These are phyloP conservation scores for Barnettozyma sucrosica DNA, from an alignment of 805 yeast genomes.

Conservation along the genomic window DNA sequence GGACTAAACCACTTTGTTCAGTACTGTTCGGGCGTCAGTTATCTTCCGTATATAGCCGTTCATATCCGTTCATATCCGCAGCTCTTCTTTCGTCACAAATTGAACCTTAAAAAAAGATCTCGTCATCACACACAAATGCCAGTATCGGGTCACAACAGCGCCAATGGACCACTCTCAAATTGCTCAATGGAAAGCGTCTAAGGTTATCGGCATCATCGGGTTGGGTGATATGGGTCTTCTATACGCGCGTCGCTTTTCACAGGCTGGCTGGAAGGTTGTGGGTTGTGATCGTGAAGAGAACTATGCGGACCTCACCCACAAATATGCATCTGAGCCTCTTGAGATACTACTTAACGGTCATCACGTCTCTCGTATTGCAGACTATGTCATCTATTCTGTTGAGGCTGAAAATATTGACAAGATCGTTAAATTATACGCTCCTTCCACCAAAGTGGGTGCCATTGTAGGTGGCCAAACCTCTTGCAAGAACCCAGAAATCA, in stretches of 20 bases:
- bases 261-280: slow-evolving; percentile 83
- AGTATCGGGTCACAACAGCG: background rate
- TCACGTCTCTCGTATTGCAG: slow-evolving; percentile 72
- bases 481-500: slow-evolving; percentile 86
- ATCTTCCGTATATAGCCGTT: background rate
- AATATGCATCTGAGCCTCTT: slow-evolving; percentile 40
- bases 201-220: slow-evolving; percentile 85
- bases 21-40: no score
- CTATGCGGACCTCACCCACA: slow-evolving; percentile 40
- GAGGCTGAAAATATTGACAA: slow-evolving; percentile 81
- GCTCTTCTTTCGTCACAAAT: background rate
- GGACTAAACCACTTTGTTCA: no score
- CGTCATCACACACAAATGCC: background rate
- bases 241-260: slow-evolving; percentile 72
- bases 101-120: background rate
- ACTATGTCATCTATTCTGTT: slow-evolving; percentile 83
- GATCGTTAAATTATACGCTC: slow-evolving; percentile 75
- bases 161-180: background rate
- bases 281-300: slow-evolving; percentile 80
- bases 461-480: slow-evolving; percentile 98
- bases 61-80: background rate
- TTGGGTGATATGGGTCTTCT: slow-evolving; percentile 95
- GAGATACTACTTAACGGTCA: slow-evolving; percentile 74
- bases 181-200: slow-evolving; percentile 36
- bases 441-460: slow-evolving; percentile 81